phyloP scores from a whole-genome alignment of 2,329 filamentous ascomycete genomes.

The Diplodia corticola region DNA sequence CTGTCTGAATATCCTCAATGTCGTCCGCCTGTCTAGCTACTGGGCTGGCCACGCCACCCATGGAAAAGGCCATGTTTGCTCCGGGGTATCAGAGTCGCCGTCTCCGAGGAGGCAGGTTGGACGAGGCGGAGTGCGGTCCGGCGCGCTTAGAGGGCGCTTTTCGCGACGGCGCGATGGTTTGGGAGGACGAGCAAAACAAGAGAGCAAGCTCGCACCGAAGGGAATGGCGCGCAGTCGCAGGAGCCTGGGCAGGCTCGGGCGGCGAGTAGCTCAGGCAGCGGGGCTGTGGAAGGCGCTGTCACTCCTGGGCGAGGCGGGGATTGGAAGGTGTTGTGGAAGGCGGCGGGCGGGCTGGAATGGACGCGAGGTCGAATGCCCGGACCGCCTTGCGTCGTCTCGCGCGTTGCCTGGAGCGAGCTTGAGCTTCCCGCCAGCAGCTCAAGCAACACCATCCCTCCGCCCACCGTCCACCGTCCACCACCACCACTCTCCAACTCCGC shows the following conservation, averaged over 20 bases:
- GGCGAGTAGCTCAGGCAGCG: conserved; percentile 1
- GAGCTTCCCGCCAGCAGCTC: background rate
- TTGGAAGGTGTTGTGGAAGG: conserved; percentile 3
- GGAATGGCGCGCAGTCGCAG: background rate
- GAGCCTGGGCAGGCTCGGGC: conserved; percentile 10
- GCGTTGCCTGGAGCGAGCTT: conserved; percentile 21
- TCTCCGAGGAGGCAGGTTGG: background rate
- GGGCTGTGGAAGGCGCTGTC: background rate
- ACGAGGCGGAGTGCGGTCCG: background rate
- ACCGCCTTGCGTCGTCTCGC: conserved; percentile 16
- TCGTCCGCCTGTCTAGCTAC: conserved; percentile 60
- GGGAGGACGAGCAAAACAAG: conserved; percentile 9
- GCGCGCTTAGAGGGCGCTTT: conserved; percentile 1
- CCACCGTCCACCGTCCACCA: too few species aligned
- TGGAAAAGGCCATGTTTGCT: conserved; percentile 64
- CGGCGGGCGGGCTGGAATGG: background rate
- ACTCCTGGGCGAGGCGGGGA: conserved; percentile 2
- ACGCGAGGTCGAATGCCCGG: conserved; percentile 21
- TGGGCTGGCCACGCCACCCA: conserved; percentile 44
- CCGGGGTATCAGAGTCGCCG: background rate
- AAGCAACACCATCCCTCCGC: background rate
- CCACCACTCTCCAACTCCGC: background rate
- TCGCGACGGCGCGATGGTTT: conserved; percentile 17
- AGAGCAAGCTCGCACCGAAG: background rate
- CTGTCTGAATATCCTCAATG: conserved; percentile 76